Percentiles rank a stretch among this genome's conserved stretches.
phyloP scores from a whole-genome alignment of 2,329 filamentous ascomycete species.

The Aspergillus sp. region DNA sequence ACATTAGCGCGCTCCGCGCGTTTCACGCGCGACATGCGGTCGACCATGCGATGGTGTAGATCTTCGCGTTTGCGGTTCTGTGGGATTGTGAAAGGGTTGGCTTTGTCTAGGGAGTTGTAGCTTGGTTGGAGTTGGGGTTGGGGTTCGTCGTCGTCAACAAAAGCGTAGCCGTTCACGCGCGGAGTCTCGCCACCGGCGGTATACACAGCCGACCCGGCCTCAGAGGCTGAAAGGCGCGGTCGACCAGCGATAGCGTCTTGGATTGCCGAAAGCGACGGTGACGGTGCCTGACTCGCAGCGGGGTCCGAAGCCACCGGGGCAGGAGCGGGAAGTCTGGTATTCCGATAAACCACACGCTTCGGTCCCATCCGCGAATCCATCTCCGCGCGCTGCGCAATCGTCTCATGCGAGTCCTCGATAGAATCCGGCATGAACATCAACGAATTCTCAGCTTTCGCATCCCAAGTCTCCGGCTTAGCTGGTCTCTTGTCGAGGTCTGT shows the following conservation, averaged over 20 bases:
- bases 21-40: constrained; percentile 66
- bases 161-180: constrained; percentile 84
- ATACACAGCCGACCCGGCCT: constrained; percentile 36
- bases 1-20: constrained; percentile 53
- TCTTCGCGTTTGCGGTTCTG: constrained; percentile 69
- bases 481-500: constrained; percentile 59
- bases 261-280: constrained; percentile 76
- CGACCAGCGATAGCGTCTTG: constrained; percentile 74
- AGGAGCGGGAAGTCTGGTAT: constrained; percentile 57
- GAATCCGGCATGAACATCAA: constrained; percentile 66
- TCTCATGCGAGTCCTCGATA: constrained; percentile 48
- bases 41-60: constrained; percentile 79
- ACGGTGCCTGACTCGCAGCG: constrained; percentile 33
- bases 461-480: constrained; percentile 70
- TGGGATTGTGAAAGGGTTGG: constrained; percentile 72
- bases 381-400: constrained; percentile 60
- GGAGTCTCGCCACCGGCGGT: constrained; percentile 69
- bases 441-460: constrained; percentile 63
- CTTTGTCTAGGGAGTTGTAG: too few species aligned
- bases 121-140: constrained; percentile 13
- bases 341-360: constrained; percentile 69
- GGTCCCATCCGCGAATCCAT: constrained; percentile 63
- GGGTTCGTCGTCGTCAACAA: constrained; percentile 68
- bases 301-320: not conserved
- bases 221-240: constrained; percentile 54